Evolutionary conservation across 1,284 basidiomycete species (phyloP).

Genomic region (Ganoderma lingzhi): DNA sequence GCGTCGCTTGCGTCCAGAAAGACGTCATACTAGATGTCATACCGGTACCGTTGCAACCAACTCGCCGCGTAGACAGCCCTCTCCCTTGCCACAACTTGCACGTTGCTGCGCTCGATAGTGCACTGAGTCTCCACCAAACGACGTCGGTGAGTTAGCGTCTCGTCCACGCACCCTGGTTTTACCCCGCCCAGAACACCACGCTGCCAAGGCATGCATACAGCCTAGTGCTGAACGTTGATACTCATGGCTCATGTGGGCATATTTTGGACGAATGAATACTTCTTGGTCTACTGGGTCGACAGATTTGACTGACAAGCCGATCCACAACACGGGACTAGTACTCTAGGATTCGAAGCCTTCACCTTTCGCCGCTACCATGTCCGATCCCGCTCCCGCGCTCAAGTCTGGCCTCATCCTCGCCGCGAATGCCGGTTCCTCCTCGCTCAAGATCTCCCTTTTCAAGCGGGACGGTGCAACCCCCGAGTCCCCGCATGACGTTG

Average conservation of each 20-base stretch:
- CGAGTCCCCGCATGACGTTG: slow-evolving; percentile 40
- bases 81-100: background rate
- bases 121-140: background rate
- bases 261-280: no score
- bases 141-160: background rate
- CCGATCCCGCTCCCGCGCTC: slow-evolving; percentile 15
- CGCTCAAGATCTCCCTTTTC: slow-evolving; percentile 78
- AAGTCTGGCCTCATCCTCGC: slow-evolving; percentile 57
- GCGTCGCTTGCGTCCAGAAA: background rate
- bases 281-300: background rate
- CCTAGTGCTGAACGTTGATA: background rate
- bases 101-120: background rate
- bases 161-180: background rate
- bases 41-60: background rate
- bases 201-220: background rate
- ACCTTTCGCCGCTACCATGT: slow-evolving; percentile 1
- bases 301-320: background rate
- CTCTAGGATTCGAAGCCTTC: background rate
- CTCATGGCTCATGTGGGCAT: background rate
- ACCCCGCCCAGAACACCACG: background rate
- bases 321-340: background rate
- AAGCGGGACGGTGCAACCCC: background rate
- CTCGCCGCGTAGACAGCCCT: background rate
- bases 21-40: slow-evolving; percentile 6
- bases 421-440: slow-evolving; percentile 78